Evolutionary conservation across 352 stramenopile genomes (phyloP).

Genomic region (Aphanomyces cochlioides): DNA sequence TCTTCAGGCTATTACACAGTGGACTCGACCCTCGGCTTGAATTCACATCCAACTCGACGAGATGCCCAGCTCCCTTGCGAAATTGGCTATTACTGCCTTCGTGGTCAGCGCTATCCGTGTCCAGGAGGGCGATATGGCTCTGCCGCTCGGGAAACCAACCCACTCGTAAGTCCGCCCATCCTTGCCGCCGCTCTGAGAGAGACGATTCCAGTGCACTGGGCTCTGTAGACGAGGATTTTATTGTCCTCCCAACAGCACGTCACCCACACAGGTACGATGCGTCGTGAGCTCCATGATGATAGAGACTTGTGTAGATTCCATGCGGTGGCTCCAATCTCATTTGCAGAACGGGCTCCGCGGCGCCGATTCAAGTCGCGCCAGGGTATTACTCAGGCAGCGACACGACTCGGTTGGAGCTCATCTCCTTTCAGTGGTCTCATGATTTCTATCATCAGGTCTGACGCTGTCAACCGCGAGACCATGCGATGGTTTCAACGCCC

Average conservation of each 20-base stretch:
- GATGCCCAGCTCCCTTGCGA: conserved; percentile 55
- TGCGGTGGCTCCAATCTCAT: conserved; percentile 48
- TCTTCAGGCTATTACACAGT: conserved; percentile 27
- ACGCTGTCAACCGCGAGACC: conserved; percentile 27
- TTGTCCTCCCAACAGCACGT: conserved; percentile 52
- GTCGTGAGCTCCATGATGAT: too few relatives aligned
- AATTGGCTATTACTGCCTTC: conserved; percentile 52
- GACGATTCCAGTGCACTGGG: conserved; percentile 41
- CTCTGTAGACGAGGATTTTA: conserved; percentile 64
- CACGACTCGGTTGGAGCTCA: conserved; percentile 23
- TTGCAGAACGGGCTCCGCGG: conserved; percentile 49
- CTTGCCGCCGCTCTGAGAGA: neutral
- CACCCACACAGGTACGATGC: conserved; percentile 31
- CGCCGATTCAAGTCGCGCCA: conserved; percentile 35
- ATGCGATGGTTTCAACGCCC: conserved; percentile 29
- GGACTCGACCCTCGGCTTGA: conserved; percentile 6
- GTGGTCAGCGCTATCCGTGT: conserved; percentile 51
- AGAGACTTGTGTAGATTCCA: conserved; percentile 21
- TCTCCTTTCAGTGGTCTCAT: neutral
- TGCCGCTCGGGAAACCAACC: conserved; percentile 44
- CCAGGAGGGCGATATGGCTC: conserved; percentile 53
- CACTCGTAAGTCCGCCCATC: conserved; percentile 14
- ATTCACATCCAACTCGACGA: conserved; percentile 27
- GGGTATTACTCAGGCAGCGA: conserved; percentile 72
- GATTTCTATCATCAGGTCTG: neutral